Percentiles rank a stretch among this genome's conserved stretches.
phyloP scores from a whole-genome alignment of 805 yeast species.

The Scheffersomyces ergatensis region DNA sequence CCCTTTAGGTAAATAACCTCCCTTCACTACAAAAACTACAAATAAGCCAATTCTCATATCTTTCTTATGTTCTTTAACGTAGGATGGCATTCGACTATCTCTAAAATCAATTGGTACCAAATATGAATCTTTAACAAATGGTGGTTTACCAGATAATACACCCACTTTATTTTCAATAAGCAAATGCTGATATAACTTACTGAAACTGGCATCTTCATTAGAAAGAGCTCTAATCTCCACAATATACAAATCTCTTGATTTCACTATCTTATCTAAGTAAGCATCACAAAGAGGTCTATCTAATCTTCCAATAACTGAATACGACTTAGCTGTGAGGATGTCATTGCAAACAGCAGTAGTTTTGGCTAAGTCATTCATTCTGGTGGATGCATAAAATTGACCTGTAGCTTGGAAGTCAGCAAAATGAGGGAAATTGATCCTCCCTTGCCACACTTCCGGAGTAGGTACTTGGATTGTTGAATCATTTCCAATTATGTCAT shows the following conservation, averaged over 20 bases:
- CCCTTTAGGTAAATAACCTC: constrained; percentile 26
- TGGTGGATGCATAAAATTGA: constrained; percentile 35
- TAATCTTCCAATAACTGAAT: constrained; percentile 64
- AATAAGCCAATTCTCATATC: constrained; percentile 22
- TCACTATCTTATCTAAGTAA: constrained; percentile 49
- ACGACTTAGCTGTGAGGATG: constrained; percentile 22
- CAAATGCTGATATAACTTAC: constrained; percentile 44
- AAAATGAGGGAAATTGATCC: constrained; percentile 47
- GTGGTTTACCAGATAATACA: constrained; percentile 50
- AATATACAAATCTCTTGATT: constrained; percentile 52
- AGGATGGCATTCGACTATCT: constrained; percentile 18
- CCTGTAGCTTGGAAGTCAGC: constrained; percentile 40
- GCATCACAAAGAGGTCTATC: constrained; percentile 51
- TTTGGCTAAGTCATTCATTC: constrained; percentile 15
- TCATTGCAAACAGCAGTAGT: constrained; percentile 22
- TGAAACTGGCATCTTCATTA: constrained; percentile 20
- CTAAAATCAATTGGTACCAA: constrained; percentile 42
- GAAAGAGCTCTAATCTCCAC: constrained; percentile 36
- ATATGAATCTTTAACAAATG: constrained; percentile 63
- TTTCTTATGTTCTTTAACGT: constrained; percentile 12
- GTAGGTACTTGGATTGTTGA: constrained; percentile 2
- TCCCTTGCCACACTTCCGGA: constrained; percentile 45
- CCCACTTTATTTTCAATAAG: constrained; percentile 50
- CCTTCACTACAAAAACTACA: constrained; percentile 36
- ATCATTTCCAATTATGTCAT: constrained; percentile 22